phyloP scores from a whole-genome alignment of 2,329 filamentous ascomycete species.

The Macroventuria anomochaeta region DNA sequence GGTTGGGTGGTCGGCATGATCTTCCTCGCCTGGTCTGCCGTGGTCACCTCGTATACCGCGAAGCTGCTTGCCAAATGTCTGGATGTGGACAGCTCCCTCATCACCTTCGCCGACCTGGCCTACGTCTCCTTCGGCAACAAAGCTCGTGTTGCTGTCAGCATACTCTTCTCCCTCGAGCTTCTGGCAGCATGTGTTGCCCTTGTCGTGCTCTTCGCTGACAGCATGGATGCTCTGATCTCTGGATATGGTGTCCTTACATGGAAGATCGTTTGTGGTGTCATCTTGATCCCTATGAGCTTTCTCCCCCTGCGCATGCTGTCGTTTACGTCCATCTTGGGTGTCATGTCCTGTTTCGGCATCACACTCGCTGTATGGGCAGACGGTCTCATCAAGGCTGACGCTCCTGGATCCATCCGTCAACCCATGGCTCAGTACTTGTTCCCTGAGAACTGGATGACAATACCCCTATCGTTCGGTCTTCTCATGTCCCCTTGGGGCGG shows the following conservation, averaged over 20 bases:
- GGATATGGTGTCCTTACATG: conserved; percentile 72
- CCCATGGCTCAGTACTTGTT: conserved; percentile 82
- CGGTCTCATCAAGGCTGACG: conserved; percentile 79
- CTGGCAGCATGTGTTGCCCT: conserved; percentile 88
- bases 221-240: conserved; percentile 78
- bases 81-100: conserved; percentile 81
- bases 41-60: conserved; percentile 84
- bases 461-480: conserved; percentile 87
- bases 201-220: conserved; percentile 94
- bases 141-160: conserved; percentile 80
- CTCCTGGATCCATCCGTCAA: conserved; percentile 81
- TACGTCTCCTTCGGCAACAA: conserved; percentile 86
- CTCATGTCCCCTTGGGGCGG: conserved; percentile 84
- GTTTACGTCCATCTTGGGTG: conserved; percentile 91
- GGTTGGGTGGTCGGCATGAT: conserved; percentile 85
- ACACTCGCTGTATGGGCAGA: conserved; percentile 83
- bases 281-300: conserved; percentile 84
- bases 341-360: conserved; percentile 86
- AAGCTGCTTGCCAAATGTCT: conserved; percentile 86
- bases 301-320: conserved; percentile 82
- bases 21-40: conserved; percentile 75
- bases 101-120: conserved; percentile 93
- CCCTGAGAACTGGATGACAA: conserved; percentile 82
- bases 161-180: conserved; percentile 87
- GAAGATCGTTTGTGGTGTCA: conserved; percentile 82